Conservation (phyloP, 1,284 basidiomycete species). For the Heterobasidion parviporum region DNA sequence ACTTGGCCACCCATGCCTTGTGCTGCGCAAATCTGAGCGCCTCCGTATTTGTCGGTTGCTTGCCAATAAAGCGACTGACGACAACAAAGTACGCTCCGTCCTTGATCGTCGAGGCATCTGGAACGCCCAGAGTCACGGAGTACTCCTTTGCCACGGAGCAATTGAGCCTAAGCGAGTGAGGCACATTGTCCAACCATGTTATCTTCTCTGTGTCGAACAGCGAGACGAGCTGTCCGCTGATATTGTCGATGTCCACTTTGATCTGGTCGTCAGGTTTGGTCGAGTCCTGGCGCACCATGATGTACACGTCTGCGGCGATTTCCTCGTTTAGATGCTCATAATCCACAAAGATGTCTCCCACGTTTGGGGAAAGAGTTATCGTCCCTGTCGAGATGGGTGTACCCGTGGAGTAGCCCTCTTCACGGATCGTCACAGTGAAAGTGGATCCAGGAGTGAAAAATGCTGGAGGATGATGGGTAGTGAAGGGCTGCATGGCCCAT, state of each 20-base stretch:
- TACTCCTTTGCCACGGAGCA: background rate
- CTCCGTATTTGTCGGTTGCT: background rate
- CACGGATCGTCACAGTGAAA: background rate
- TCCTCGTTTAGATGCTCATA: background rate
- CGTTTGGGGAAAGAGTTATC: background rate
- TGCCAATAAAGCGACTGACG: background rate
- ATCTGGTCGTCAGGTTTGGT: background rate
- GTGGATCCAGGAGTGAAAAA: background rate
- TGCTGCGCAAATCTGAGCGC: background rate
- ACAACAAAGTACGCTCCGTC: background rate
- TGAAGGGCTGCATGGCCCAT: background rate
- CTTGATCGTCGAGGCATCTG: background rate
- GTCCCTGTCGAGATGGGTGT: background rate
- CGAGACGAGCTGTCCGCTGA: background rate
- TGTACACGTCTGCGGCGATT: background rate
- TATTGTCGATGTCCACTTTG: background rate
- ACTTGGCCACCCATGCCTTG: background rate
- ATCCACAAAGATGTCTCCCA: background rate
- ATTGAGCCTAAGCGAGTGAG: background rate
- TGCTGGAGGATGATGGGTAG: background rate
- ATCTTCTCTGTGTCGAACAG: background rate
- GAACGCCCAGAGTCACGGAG: background rate
- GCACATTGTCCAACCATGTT: background rate
- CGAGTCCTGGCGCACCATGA: background rate
- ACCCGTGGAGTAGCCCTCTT: background rate